Evolutionary conservation across 768 basidiomycete species (phyloP).

Genomic region (Hygrophoropsis aurantiaca): DNA sequence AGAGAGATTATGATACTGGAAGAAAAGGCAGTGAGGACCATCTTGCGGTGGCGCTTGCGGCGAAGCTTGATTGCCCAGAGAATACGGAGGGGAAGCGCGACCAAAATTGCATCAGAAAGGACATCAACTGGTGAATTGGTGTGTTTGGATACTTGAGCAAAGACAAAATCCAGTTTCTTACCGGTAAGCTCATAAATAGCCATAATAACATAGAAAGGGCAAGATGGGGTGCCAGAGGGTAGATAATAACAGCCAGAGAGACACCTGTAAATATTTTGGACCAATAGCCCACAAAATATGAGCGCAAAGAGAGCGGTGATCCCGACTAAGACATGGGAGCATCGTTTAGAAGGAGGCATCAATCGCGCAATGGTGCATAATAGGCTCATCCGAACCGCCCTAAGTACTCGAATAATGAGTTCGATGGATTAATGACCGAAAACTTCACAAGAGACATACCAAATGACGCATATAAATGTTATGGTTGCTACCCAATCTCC

Average conservation of each 20-base stretch:
- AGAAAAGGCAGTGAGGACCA: conserved; percentile 20
- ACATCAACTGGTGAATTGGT: conserved; percentile 13
- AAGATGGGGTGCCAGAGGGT: background rate
- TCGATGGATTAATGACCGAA: conserved; percentile 4
- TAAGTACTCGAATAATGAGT: background rate
- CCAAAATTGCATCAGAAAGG: conserved; percentile 12
- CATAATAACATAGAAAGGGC: background rate
- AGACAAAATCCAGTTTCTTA: conserved; percentile 7
- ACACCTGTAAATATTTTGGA: conserved; percentile 2
- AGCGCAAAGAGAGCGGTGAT: conserved; percentile 10
- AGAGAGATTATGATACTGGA: conserved; percentile 17
- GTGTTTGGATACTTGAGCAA: background rate
- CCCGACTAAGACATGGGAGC: conserved; percentile 9
- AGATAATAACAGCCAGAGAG: conserved; percentile 9
- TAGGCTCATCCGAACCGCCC: conserved; percentile 22
- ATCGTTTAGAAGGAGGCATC: conserved; percentile 7
- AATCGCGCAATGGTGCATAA: conserved; percentile 21
- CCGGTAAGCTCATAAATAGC: conserved; percentile 15
- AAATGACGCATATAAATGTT: conserved; percentile 14
- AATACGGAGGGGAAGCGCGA: conserved; percentile 16
- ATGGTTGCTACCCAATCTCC: conserved; percentile 10
- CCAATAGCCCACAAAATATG: conserved; percentile 4
- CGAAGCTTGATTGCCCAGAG: conserved; percentile 21
- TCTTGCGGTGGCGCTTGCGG: conserved; percentile 12
- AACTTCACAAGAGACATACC: background rate